Percentiles rank a stretch among this genome's conserved stretches.
Evolutionary conservation across 768 basidiomycete genomes (phyloP).

Genomic region (Suillus ampliporus): DNA sequence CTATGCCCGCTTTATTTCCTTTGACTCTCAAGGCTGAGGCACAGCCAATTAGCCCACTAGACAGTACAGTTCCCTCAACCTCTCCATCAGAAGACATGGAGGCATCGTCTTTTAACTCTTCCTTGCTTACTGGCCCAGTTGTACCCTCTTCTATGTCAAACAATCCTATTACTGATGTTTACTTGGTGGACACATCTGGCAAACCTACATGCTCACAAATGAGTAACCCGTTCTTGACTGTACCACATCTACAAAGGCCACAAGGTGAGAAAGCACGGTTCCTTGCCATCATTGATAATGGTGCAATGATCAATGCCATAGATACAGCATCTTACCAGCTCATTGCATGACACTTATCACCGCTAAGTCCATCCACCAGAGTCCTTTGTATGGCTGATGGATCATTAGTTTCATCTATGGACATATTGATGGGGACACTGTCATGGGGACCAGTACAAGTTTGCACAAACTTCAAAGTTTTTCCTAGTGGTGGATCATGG

Average conservation of each 20-base stretch:
- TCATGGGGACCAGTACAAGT: not conserved
- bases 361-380: conserved; percentile 23
- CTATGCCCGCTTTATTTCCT: too few species aligned
- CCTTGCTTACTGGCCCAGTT: not conserved
- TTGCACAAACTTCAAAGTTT: conserved; percentile 6
- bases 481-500: conserved; percentile 34
- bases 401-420: conserved; percentile 10
- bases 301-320: conserved; percentile 25
- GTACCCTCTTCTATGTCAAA: not conserved
- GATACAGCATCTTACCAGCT: conserved; percentile 10
- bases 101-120: not conserved
- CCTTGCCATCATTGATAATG: conserved; percentile 17
- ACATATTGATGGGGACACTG: conserved; percentile 11
- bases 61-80: too few species aligned
- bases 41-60: too few species aligned
- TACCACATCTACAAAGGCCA: conserved; percentile 15
- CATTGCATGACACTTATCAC: not conserved
- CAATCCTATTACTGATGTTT: conserved; percentile 8
- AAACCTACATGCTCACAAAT: not conserved
- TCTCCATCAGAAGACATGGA: not conserved
- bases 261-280: conserved; percentile 19
- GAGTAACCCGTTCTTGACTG: not conserved
- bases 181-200: conserved; percentile 1
- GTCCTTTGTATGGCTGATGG: conserved; percentile 29
- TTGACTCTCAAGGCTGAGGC: too few species aligned